Evolutionary conservation across 345 rosid genomes (phyloP), one percentile per base, ranked within the genome.

Genomic region (Pugionium dolabratum): DNA sequence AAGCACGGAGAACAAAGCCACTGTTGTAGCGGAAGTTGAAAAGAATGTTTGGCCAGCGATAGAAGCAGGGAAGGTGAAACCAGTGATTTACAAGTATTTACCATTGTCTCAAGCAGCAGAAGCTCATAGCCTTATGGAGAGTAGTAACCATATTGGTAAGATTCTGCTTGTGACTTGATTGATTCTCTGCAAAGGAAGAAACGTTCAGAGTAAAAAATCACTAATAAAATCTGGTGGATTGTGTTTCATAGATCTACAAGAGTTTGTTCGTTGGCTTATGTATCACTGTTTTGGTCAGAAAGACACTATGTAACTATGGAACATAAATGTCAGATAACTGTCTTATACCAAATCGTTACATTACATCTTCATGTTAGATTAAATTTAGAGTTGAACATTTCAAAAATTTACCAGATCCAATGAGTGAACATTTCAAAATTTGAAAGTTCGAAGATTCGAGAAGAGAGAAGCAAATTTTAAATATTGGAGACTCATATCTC

Each of bases 31-130:
- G 5, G 98, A 89, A 78, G 95, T 87, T 6, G 84, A 86, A 79
- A 90, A 87, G 80, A 75, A 67, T 68, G 97, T 86, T 4, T 90
- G 95, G 97, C 89, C 97, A 48, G 92, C 86, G n/a, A 72, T 90
- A 27, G 80, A 64, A 49, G 80, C 78, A 1, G 86, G 92, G 30
- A 84, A 84, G 76, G 89, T 87, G 68, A 90, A 87, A 75, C 90
- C 95, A 6, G 76, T 90, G 63, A 75, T 85, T 26, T 57, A 83
- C 78, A 83, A 77, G 72, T 64, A 54, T 9, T 64, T 90, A 42
- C 86, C 86, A 18, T 66, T 87, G 44, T 68, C 82, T 0, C 73
- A 84, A 72, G 92, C 87, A 8, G 90, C 84, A 25, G 89, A 87
- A 66, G 90, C 79, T 63, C 97, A 87, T 73, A 78, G 73, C 52